Base-by-base conservation (phyloP, 2,329 filamentous ascomycete genomes). In the Thermoascus crustaceus region DNA sequence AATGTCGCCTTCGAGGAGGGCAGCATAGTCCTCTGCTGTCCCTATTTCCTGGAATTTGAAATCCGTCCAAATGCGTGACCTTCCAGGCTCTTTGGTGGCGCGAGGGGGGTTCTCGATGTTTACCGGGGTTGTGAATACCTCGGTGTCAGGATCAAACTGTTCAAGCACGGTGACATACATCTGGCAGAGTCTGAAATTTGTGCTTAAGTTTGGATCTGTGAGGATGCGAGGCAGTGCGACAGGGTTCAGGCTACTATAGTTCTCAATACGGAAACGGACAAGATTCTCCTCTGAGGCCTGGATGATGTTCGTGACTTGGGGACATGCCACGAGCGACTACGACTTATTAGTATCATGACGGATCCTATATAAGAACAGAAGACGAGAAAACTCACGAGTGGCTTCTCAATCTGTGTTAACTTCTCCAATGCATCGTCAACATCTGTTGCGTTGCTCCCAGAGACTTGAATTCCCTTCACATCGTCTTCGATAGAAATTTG, bases 31-130 rank as follows among this genome's bases (percentile, higher is more conserved):
- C 5, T 43, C 44, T 5, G 43, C 42, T 18, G 52, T 47, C 7
- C 59, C 58, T n/a, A 61, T 41, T 32, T 51, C 49, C 16, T 45
- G 38, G 34, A 57, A 61, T 6, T 43, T 45, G 34, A 50, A 55
- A 33, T 50, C 42, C 16, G 43, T 42, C 59, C 59, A 63, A 10
- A 59, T 38, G 7, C 44, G 50, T 4, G 58, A 55, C 7, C 37
- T 36, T 9, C 46, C 50, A 16, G 48, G 36, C 11, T 47, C 42
- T 9, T 35, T 37, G 8, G 41, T 48, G 6, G 45, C 35, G 4
- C 25, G 37, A 16, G 44, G 43, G 4, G 53, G 51, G 8, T 42
- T 26, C 3, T 30, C 19, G 10, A 53, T 35, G 23, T 48, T 52
- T 3, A 37, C 26, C 5, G 49, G 46, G 7, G 45, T 10, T 17